Percentiles rank a stretch among this genome's conserved stretches.
Evolutionary conservation across 345 rosid species (phyloP).

Genomic region (Cardamine occulta): DNA sequence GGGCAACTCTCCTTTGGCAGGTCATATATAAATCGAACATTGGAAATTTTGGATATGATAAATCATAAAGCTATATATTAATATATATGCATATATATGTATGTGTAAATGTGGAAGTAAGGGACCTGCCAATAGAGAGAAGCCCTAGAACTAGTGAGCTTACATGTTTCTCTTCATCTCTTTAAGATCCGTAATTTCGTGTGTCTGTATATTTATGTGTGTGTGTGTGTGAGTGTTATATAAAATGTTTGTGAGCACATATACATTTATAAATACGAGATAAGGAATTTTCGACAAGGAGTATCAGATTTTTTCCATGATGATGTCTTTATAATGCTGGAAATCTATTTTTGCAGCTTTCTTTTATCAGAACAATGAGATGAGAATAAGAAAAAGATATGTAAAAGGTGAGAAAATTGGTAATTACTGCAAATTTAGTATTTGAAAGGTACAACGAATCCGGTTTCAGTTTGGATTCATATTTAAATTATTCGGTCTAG

Average conservation of each 20-base stretch:
- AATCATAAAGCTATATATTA: neutral
- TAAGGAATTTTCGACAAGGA: conserved; percentile 29
- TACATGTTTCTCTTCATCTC: conserved; percentile 38
- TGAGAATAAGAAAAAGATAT: conserved; percentile 22
- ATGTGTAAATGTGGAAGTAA: conserved; percentile 7
- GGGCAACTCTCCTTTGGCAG: conserved; percentile 99
- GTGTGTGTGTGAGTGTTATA: too few relatives aligned
- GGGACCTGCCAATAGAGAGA: conserved; percentile 69
- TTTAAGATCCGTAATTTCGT: neutral
- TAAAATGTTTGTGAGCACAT: neutral
- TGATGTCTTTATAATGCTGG: conserved; percentile 15
- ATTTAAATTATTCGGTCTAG: conserved; percentile 14
- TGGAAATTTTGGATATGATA: neutral
- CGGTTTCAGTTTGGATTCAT: neutral
- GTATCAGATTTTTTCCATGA: conserved; percentile 28
- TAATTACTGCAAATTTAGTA: neutral
- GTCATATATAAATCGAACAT: conserved; percentile 23
- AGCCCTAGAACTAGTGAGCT: conserved; percentile 70
- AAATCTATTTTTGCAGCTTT: conserved; percentile 35
- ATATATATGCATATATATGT: neutral
- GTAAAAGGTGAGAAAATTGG: conserved; percentile 8
- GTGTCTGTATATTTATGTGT: neutral
- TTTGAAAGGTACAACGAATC: neutral
- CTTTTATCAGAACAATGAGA: conserved; percentile 19
- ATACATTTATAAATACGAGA: neutral